Percentiles rank a stretch among this genome's conserved stretches.
phyloP scores from a whole-genome alignment of 2,329 filamentous ascomycete genomes.

The Fusarium vanettenii region DNA sequence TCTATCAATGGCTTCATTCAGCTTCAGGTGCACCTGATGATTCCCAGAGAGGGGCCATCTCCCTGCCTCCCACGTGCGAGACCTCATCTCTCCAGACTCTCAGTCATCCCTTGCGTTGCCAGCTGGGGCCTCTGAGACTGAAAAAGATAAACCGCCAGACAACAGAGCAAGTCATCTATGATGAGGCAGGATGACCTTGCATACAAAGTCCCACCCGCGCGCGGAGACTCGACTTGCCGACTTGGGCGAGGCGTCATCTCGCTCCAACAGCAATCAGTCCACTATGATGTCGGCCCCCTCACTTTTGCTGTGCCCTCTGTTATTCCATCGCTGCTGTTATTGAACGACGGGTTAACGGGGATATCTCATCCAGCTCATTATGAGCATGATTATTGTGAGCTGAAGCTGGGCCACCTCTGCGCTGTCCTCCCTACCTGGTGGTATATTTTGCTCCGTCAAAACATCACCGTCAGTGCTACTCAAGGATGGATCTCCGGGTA shows the following conservation, averaged over 20 bases:
- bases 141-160: background rate
- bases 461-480: background rate
- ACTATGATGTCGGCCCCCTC: slow-evolving; percentile 43
- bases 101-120: background rate
- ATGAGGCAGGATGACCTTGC: slow-evolving; percentile 27
- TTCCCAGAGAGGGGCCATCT: background rate
- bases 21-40: background rate
- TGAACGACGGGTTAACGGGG: background rate
- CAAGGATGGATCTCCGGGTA: slow-evolving; percentile 14
- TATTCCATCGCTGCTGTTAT: background rate
- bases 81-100: background rate
- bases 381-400: background rate
- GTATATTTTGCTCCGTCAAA: background rate
- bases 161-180: background rate
- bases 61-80: slow-evolving; percentile 10
- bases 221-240: slow-evolving; percentile 29
- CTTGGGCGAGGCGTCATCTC: slow-evolving; percentile 43
- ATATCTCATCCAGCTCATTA: background rate
- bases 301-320: background rate
- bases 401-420: background rate
- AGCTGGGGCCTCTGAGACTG: slow-evolving; percentile 1
- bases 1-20: background rate
- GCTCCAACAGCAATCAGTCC: slow-evolving; percentile 42
- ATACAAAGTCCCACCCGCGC: slow-evolving; percentile 32
- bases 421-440: background rate